These are phyloP conservation scores for Lodderomyces pseudojiufengensis DNA, from an alignment of 1,139 yeast genomes.

Conservation along the genomic window DNA sequence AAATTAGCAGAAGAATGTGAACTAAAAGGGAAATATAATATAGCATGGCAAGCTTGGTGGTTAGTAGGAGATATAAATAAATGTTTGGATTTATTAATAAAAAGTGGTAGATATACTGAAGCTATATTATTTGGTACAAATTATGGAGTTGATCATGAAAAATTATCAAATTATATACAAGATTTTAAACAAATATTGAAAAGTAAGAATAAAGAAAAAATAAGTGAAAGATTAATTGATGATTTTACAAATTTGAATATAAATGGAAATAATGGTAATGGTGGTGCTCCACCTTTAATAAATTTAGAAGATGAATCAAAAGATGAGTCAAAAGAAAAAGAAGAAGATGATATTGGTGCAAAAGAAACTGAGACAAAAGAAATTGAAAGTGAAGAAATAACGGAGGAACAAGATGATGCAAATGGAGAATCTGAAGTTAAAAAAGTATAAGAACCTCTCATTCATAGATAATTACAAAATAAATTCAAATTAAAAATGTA, in stretches of 20 bases:
- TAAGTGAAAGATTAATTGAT: constrained; percentile 57
- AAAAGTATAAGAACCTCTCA: constrained; percentile 8
- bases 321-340: constrained; percentile 17
- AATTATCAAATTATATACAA: constrained; percentile 33
- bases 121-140: constrained; percentile 80
- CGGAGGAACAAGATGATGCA: constrained; percentile 16
- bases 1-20: constrained; percentile 64
- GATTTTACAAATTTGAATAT: constrained; percentile 28
- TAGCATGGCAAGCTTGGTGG: constrained; percentile 95
- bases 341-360: too few relatives aligned
- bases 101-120: constrained; percentile 74
- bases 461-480: constrained; percentile 1
- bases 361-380: too few relatives aligned
- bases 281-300: constrained; percentile 24
- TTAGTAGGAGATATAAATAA: constrained; percentile 64
- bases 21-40: constrained; percentile 71
- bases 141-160: constrained; percentile 49
- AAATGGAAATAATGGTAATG: too few relatives aligned
- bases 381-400: constrained; percentile 25
- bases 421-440: constrained; percentile 13
- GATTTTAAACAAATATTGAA: constrained; percentile 65
- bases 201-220: constrained; percentile 48
- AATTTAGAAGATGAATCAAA: constrained; percentile 23
- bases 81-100: constrained; percentile 64
- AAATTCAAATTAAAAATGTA: constrained; percentile 1